phyloP scores from a whole-genome alignment of 441 rosid species.

The Adansonia gregorii region DNA sequence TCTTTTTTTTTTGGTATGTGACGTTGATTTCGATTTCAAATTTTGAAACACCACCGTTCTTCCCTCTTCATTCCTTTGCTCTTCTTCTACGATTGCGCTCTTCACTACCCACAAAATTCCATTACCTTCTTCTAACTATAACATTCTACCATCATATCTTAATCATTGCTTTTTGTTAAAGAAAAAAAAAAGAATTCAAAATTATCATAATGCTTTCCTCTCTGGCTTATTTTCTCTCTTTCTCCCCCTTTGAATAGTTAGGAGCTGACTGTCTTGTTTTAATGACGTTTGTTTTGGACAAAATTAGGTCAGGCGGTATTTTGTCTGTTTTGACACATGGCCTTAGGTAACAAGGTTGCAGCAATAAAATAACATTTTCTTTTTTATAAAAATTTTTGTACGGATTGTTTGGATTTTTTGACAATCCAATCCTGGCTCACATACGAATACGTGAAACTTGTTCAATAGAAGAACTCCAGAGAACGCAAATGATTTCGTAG shows the following conservation, averaged over 20 bases:
- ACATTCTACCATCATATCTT: constrained; percentile 19
- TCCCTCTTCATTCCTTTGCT: constrained; percentile 18
- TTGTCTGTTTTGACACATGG: neutral
- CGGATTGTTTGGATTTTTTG: too few relatives aligned
- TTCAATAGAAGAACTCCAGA: too few relatives aligned
- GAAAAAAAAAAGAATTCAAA: constrained; percentile 29
- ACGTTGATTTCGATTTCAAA: constrained; percentile 42
- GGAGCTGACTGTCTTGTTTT: neutral
- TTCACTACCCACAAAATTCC: constrained; percentile 16
- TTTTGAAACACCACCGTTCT: constrained; percentile 42
- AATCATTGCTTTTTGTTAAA: constrained; percentile 33
- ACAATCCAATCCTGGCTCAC: too few relatives aligned
- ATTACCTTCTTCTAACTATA: neutral
- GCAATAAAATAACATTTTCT: neutral
- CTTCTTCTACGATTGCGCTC: neutral
- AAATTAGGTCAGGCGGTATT: neutral
- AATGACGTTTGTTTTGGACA: neutral
- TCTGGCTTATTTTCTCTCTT: neutral
- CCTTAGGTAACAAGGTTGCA: neutral
- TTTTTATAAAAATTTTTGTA: too few relatives aligned
- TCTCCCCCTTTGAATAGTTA: neutral
- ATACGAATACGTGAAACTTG: too few relatives aligned
- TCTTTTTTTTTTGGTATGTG: neutral
- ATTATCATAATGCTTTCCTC: neutral
- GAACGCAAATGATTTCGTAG: too few relatives aligned